Evolutionary conservation across 768 basidiomycete species (phyloP).

Genomic region (Cystobasidium onofrii): DNA sequence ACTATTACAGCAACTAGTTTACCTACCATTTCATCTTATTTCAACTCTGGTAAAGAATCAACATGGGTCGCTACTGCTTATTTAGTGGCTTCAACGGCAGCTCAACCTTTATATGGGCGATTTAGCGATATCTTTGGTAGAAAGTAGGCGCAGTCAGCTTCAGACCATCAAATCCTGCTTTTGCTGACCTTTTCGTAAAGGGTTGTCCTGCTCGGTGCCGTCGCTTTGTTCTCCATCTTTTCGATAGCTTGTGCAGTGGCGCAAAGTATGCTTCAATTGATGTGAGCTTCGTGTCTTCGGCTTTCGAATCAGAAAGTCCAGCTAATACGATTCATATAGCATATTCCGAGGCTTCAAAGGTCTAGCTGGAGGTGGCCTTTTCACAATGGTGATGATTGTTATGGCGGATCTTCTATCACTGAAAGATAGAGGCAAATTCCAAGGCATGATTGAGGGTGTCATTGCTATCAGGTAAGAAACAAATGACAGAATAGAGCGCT

Average conservation of each 20-base stretch:
- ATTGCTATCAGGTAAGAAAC: constrained; percentile 43
- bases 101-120: constrained; percentile 44
- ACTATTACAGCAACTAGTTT: constrained; percentile 43
- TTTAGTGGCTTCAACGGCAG: constrained; percentile 42
- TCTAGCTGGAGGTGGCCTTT: constrained; percentile 8
- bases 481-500: not conserved
- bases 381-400: constrained; percentile 14
- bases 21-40: constrained; percentile 36
- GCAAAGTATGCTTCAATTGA: constrained; percentile 47
- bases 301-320: not conserved
- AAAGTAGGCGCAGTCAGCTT: constrained; percentile 36
- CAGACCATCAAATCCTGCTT: not conserved
- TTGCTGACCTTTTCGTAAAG: constrained; percentile 35
- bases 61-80: constrained; percentile 48
- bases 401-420: constrained; percentile 44
- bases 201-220: constrained; percentile 18
- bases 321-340: not conserved
- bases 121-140: constrained; percentile 48
- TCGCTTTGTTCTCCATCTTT: constrained; percentile 45
- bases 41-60: constrained; percentile 34
- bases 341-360: constrained; percentile 32
- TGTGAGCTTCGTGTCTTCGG: constrained; percentile 29
- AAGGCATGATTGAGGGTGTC: constrained; percentile 46
- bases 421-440: constrained; percentile 46
- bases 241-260: constrained; percentile 47